phyloP scores from a whole-genome alignment of 345 rosid species.

The Eucalyptus sp. region DNA sequence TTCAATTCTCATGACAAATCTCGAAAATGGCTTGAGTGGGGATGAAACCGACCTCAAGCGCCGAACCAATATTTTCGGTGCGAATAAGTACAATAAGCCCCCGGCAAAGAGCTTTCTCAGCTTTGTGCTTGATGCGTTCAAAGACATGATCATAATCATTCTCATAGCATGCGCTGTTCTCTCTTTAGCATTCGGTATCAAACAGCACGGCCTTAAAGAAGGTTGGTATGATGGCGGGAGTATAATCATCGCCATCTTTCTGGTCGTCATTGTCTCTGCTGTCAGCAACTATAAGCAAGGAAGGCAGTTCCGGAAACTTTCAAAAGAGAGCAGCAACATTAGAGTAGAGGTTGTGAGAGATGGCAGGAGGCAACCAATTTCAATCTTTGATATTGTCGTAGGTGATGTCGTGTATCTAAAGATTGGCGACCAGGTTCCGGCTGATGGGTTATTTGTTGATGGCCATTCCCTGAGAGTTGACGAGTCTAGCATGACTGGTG shows the following conservation, averaged over 20 bases:
- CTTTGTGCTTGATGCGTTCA: conserved; percentile 42
- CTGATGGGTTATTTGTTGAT: conserved; percentile 45
- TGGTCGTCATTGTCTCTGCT: conserved; percentile 42
- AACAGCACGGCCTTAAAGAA: conserved; percentile 40
- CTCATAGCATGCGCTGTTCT: conserved; percentile 47
- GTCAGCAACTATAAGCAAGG: conserved; percentile 36
- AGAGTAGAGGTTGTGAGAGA: conserved; percentile 37
- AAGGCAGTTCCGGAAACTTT: conserved; percentile 41
- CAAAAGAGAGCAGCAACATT: conserved; percentile 38
- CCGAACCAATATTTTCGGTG: conserved; percentile 36
- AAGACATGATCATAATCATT: conserved; percentile 45
- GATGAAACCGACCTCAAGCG: conserved; percentile 11
- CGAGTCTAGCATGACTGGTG: conserved; percentile 66
- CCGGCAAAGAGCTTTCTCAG: conserved; percentile 33
- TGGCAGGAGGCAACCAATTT: conserved; percentile 27
- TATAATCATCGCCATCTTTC: conserved; percentile 43
- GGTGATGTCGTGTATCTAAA: conserved; percentile 50
- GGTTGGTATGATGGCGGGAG: conserved; percentile 80
- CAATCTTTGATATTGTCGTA: conserved; percentile 50
- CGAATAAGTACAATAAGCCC: conserved; percentile 45
- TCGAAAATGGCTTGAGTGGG: conserved; percentile 20
- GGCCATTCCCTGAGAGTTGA: conserved; percentile 37
- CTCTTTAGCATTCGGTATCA: conserved; percentile 53
- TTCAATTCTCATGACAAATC: conserved; percentile 19
- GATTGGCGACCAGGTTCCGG: conserved; percentile 63